Evolutionary conservation across 2,329 filamentous ascomycete genomes (phyloP).

Genomic region (Zopfia rhizophila): DNA sequence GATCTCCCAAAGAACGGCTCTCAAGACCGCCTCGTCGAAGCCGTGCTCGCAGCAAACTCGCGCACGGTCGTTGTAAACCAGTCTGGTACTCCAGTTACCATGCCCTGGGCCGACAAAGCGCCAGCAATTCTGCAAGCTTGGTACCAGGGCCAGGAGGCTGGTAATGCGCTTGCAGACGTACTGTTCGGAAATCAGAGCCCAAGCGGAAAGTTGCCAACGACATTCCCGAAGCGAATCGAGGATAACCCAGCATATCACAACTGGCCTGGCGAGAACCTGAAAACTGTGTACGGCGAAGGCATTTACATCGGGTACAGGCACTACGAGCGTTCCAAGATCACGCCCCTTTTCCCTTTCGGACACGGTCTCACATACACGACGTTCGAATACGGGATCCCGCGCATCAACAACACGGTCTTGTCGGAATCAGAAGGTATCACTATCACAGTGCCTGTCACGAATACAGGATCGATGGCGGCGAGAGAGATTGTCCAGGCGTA

Average conservation of each 20-base stretch:
- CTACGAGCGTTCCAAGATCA: slow-evolving; percentile 71
- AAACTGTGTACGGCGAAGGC: slow-evolving; percentile 77
- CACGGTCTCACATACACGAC: slow-evolving; percentile 81
- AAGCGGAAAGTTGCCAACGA: slow-evolving; percentile 77
- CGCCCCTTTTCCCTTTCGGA: slow-evolving; percentile 78
- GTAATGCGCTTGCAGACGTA: slow-evolving; percentile 82
- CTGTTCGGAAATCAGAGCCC: slow-evolving; percentile 79
- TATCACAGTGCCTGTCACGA: slow-evolving; percentile 62
- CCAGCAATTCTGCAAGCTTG: slow-evolving; percentile 78
- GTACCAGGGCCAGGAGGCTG: slow-evolving; percentile 89
- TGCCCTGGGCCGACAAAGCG: slow-evolving; percentile 75
- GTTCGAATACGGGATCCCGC: slow-evolving; percentile 71
- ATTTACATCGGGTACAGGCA: slow-evolving; percentile 78
- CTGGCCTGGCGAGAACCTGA: slow-evolving; percentile 76
- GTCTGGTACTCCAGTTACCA: slow-evolving; percentile 76
- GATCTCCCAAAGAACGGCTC: slow-evolving; percentile 66
- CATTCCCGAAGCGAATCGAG: slow-evolving; percentile 69
- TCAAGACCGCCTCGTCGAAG: slow-evolving; percentile 71
- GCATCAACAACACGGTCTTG: slow-evolving; percentile 62
- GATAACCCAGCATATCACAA: slow-evolving; percentile 78
- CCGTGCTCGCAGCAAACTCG: slow-evolving; percentile 72
- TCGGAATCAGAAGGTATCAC: slow-evolving; percentile 57
- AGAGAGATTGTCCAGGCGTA: slow-evolving; percentile 76
- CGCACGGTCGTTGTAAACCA: slow-evolving; percentile 78
- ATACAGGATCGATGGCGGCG: slow-evolving; percentile 67